Evolutionary conservation across 1,139 yeast genomes (phyloP).

Genomic region (Saccharomycopsis phalli): DNA sequence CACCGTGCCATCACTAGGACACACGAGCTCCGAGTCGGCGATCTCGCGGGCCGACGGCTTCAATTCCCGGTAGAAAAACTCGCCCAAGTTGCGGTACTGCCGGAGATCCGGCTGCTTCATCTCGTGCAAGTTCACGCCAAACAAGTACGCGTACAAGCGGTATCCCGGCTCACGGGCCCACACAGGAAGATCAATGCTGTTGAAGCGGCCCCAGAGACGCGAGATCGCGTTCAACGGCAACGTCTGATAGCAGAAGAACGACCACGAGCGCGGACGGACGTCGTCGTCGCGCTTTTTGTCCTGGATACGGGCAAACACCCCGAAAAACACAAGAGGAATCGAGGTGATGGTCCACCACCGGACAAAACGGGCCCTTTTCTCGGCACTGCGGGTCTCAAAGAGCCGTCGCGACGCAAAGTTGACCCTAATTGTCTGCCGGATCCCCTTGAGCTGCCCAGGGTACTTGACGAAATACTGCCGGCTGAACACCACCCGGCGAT

Average conservation of each 20-base stretch:
- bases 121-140: slow-evolving; percentile 86
- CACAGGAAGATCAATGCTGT: slow-evolving; percentile 73
- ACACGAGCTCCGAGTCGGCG: slow-evolving; percentile 47
- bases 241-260: slow-evolving; percentile 79
- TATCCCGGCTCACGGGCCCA: slow-evolving; percentile 86
- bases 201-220: slow-evolving; percentile 89
- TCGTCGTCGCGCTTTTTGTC: slow-evolving; percentile 28
- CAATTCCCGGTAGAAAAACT: slow-evolving; percentile 81
- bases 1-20: slow-evolving; percentile 93
- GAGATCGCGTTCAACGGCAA: slow-evolving; percentile 88
- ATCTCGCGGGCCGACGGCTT: slow-evolving; percentile 77
- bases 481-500: slow-evolving; percentile 6
- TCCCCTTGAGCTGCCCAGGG: slow-evolving; percentile 1
- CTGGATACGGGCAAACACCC: slow-evolving; percentile 48
- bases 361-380: slow-evolving; percentile 30
- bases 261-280: slow-evolving; percentile 67
- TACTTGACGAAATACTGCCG: not conserved
- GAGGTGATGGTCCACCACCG: slow-evolving; percentile 68
- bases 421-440: not conserved
- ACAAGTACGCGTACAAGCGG: slow-evolving; percentile 64
- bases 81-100: slow-evolving; percentile 72
- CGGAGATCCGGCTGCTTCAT: slow-evolving; percentile 75
- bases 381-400: slow-evolving; percentile 7
- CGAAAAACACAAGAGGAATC: slow-evolving; percentile 53
- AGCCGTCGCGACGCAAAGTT: not conserved